These are phyloP conservation scores for Trifolium subterraneum DNA, from an alignment of 306 rosid genomes.

Conservation along the genomic window DNA sequence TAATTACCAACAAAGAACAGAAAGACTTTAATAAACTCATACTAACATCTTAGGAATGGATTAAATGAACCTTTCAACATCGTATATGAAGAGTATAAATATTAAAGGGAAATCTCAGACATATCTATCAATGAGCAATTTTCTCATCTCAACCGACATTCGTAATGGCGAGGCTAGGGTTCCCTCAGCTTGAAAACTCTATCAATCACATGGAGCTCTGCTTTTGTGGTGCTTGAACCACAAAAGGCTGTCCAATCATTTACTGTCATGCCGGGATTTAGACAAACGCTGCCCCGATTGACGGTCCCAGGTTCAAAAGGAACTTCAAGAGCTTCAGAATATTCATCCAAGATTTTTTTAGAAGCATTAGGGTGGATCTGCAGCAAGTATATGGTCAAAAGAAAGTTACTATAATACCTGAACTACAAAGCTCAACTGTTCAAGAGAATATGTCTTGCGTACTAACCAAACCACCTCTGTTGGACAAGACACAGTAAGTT, in stretches of 20 bases:
- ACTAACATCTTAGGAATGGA: too few species aligned
- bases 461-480: neutral
- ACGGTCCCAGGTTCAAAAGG: neutral
- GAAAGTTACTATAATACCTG: neutral
- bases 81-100: too few species aligned
- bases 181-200: neutral
- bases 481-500: neutral
- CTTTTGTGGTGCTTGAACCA: conserved; percentile 3
- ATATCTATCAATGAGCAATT: neutral
- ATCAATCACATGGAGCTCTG: neutral
- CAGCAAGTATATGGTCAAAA: neutral
- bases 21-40: too few species aligned
- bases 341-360: neutral
- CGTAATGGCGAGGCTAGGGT: neutral
- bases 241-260: conserved; percentile 15
- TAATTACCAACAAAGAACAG: too few species aligned
- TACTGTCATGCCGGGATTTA: neutral
- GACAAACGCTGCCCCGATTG: neutral
- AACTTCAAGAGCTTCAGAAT: neutral
- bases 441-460: neutral
- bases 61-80: too few species aligned
- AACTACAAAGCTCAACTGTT: neutral
- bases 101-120: neutral
- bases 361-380: neutral
- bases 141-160: neutral